A percentile compares a stretch with the other conserved stretches of the same genome.
These are phyloP conservation scores for Diplogelasinospora grovesii DNA, from an alignment of 495 filamentous ascomycete genomes.

Conservation along the genomic window DNA sequence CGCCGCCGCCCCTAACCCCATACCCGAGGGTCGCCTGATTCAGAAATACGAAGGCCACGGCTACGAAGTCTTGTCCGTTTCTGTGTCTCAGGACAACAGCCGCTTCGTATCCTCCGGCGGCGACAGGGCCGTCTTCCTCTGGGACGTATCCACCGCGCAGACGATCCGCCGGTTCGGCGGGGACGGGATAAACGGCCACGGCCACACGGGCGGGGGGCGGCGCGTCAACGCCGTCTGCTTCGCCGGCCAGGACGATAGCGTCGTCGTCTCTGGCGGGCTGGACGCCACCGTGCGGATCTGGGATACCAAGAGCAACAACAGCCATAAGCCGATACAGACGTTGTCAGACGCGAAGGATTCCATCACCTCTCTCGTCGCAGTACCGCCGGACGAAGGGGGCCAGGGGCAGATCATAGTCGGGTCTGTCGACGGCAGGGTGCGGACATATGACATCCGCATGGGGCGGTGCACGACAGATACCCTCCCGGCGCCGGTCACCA, in stretches of 20 bases:
- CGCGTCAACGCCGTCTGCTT: constrained; percentile 74
- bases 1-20: constrained; percentile 3
- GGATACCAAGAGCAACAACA: constrained; percentile 58
- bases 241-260: constrained; percentile 59
- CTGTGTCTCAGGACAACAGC: constrained; percentile 69
- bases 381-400: constrained; percentile 47
- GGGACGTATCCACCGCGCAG: constrained; percentile 77
- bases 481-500: constrained; percentile 59
- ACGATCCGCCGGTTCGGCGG: constrained; percentile 67
- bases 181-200: constrained; percentile 50
- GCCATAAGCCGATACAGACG: constrained; percentile 70
- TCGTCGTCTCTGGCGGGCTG: constrained; percentile 69
- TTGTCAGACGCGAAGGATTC: constrained; percentile 74
- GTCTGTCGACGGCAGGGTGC: constrained; percentile 79
- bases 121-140: constrained; percentile 82
- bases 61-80: constrained; percentile 79
- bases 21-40: constrained; percentile 50
- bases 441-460: constrained; percentile 83
- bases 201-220: too few relatives aligned
- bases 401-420: constrained; percentile 64
- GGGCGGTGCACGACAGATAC: constrained; percentile 70
- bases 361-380: constrained; percentile 56
- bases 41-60: constrained; percentile 85
- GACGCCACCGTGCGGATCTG: constrained; percentile 82
- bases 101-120: constrained; percentile 78